Evolutionary conservation across 768 basidiomycete species (phyloP).

Genomic region (Hericium alpestre): DNA sequence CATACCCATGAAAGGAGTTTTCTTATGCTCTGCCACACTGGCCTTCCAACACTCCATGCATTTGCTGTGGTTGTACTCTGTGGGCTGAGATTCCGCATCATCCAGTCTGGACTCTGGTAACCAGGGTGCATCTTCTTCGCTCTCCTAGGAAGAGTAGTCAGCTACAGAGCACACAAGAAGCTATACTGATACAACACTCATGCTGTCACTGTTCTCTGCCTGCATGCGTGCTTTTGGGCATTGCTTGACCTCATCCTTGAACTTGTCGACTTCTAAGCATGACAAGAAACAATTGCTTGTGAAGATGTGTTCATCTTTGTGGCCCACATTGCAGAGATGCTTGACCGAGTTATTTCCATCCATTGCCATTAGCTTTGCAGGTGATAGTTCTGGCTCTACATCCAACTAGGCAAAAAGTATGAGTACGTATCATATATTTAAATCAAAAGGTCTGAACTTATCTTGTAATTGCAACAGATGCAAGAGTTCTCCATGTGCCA

Average conservation of each 20-base stretch:
- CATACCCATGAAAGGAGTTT: constrained; percentile 1
- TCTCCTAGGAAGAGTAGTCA: neutral
- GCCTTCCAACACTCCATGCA: neutral
- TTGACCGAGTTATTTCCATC: constrained; percentile 1
- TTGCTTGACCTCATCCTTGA: neutral
- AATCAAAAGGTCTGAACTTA: neutral
- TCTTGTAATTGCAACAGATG: neutral
- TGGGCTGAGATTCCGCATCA: neutral
- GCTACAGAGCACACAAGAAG: too few species aligned
- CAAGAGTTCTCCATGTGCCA: neutral
- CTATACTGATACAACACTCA: too few species aligned
- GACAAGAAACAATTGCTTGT: neutral
- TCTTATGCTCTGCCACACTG: neutral
- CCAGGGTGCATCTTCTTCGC: neutral
- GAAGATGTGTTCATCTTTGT: neutral
- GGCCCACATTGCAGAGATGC: neutral
- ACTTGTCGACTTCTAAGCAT: neutral
- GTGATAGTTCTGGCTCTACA: too few species aligned
- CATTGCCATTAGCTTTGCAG: neutral
- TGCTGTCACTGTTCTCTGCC: too few species aligned
- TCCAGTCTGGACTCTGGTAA: neutral
- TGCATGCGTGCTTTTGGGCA: too few species aligned
- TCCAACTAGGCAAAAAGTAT: too few species aligned
- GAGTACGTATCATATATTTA: neutral
- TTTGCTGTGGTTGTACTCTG: neutral